Evolutionary conservation across 1,284 basidiomycete species (phyloP), one percentile per base, ranked within the genome.

Genomic region (Sphagnurus paluster): DNA sequence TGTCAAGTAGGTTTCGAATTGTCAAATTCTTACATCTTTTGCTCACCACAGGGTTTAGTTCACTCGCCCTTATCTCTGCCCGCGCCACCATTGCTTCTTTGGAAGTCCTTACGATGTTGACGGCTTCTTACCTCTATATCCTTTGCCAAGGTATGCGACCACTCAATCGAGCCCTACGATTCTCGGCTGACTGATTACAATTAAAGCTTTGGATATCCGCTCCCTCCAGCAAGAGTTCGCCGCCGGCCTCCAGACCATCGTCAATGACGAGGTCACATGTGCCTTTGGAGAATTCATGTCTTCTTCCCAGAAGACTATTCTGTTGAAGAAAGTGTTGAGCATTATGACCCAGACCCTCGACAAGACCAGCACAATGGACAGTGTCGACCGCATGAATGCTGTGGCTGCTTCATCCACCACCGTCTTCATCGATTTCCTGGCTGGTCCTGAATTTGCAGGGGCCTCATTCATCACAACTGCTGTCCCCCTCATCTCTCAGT

Each of bases 61-160:
- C 89, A 5, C 71, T 93, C 42, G 90, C 90, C 1, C 72, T 93
- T 48, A 81, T 92, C 45, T 89, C 87, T 25, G 87, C 82, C 16
- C 81, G 90, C 28, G 86, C 87, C 26, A 90, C 91, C 0, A 70
- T 90, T 54, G 80, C 77, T 49, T 78, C 90, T 2, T 68, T 90
- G 5, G 89, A 93, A 49, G 85, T 91, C 3, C 69, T 91, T 28
- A 81, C 86, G 7, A 74, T 90, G 55, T 68, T 93, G 36, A 79
- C 79, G 5, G 77, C 90, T 6, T 83, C 84, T 6, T 91, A 90
- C 62, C 71, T 93, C 23, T 89, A 87, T 61, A 67, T 80, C 44
- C 75, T 89, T 38, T 90, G 88, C 65, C 90, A 92, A 74, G 76
- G 75, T 74, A 7, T 29, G 44, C 39, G 2, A 25, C 25, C 10